Conservation (phyloP, 345 rosid species). For the Brassica juncea region DNA sequence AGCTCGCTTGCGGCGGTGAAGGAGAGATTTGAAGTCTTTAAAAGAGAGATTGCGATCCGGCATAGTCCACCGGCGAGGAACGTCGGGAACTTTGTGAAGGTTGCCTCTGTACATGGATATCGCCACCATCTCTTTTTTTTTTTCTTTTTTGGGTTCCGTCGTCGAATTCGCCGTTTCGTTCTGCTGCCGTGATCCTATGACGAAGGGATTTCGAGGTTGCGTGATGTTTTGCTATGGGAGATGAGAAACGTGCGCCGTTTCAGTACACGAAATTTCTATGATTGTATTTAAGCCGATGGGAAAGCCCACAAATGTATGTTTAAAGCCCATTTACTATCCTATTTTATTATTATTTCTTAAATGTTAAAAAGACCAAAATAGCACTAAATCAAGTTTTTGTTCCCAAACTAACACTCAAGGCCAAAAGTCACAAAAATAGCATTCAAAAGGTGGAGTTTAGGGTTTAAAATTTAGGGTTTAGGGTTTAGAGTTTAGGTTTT, state of each 20-base stretch:
- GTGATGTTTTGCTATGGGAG: slow-evolving; percentile 13
- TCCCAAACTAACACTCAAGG: too few species aligned
- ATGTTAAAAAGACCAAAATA: too few species aligned
- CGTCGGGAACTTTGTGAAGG: slow-evolving; percentile 78
- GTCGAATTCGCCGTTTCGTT: slow-evolving; percentile 29
- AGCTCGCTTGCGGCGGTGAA: slow-evolving; percentile 63
- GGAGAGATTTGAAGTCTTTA: slow-evolving; percentile 66
- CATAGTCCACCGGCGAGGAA: slow-evolving; percentile 79
- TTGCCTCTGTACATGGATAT: slow-evolving; percentile 91
- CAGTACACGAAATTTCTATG: neutral
- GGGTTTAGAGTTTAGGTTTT: too few species aligned
- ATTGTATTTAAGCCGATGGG: neutral
- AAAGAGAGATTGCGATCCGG: slow-evolving; percentile 60
- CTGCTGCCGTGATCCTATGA: slow-evolving; percentile 1
- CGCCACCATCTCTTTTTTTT: slow-evolving; percentile 63
- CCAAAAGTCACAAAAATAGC: too few species aligned
- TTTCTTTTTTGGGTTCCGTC: neutral
- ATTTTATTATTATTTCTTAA: neutral
- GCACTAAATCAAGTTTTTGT: too few species aligned
- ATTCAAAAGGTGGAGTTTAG: too few species aligned
- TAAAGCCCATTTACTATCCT: neutral
- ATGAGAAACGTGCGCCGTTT: slow-evolving; percentile 26
- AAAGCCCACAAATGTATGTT: slow-evolving; percentile 2
- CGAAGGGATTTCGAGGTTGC: slow-evolving; percentile 11
- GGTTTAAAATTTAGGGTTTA: too few species aligned